Conservation (phyloP, 2,329 filamentous ascomycete species). For the Paraconiothyrium sp. region DNA sequence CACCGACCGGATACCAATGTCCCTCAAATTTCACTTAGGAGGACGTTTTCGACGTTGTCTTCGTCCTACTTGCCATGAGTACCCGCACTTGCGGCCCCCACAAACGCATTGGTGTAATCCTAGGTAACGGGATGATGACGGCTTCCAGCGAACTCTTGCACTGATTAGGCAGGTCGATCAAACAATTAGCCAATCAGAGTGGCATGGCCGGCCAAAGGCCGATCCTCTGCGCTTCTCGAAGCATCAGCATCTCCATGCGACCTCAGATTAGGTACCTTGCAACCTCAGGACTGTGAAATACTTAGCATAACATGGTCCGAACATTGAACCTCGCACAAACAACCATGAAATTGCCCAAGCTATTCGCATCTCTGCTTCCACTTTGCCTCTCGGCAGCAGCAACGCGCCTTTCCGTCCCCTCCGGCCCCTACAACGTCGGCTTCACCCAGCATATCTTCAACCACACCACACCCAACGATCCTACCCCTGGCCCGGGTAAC, state of each 20-base stretch:
- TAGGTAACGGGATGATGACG: too few species aligned
- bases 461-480: slow-evolving; percentile 34
- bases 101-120: not conserved
- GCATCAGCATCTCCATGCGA: not conserved
- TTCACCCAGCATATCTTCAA: slow-evolving; percentile 36
- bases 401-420: slow-evolving; percentile 22
- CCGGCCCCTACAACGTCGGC: slow-evolving; percentile 35
- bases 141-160: not conserved
- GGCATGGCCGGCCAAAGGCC: not conserved
- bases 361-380: not conserved
- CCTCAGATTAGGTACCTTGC: not conserved
- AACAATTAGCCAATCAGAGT: not conserved
- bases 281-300: not conserved
- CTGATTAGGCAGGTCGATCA: not conserved
- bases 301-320: not conserved
- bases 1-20: too few species aligned
- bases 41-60: too few species aligned
- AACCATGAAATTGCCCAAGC: not conserved
- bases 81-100: too few species aligned
- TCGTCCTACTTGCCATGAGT: too few species aligned
- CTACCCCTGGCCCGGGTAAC: slow-evolving; percentile 23
- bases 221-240: not conserved
- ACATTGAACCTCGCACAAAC: not conserved
- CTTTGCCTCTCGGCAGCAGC: not conserved
- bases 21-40: too few species aligned